Conservation (phyloP, 352 stramenopile genomes). For the Globisporangium splendens region DNA sequence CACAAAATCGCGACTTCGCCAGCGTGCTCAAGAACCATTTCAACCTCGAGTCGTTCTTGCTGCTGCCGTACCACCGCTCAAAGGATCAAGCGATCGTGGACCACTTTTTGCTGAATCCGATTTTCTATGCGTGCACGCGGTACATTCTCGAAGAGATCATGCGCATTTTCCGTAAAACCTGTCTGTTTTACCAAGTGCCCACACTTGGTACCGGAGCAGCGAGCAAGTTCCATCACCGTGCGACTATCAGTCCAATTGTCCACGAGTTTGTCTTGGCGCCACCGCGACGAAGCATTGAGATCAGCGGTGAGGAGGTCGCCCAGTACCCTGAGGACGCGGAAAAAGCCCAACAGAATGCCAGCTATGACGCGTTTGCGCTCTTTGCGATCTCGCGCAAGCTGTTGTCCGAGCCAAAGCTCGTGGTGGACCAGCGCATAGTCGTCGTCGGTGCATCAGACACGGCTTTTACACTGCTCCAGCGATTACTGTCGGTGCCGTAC, state of each 20-base stretch:
- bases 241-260: constrained; percentile 31
- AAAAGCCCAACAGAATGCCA: constrained; percentile 11
- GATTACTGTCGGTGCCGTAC: constrained; percentile 77
- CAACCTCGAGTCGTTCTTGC: constrained; percentile 58
- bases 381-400: constrained; percentile 84
- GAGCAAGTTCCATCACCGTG: neutral
- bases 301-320: constrained; percentile 40
- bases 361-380: constrained; percentile 54
- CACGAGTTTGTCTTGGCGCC: constrained; percentile 63
- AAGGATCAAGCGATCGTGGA: constrained; percentile 66
- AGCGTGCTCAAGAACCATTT: constrained; percentile 58
- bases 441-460: constrained; percentile 82
- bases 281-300: constrained; percentile 41
- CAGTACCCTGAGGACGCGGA: constrained; percentile 46
- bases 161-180: constrained; percentile 67
- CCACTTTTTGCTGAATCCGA: constrained; percentile 69
- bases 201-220: constrained; percentile 13
- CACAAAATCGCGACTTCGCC: constrained; percentile 42
- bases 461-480: constrained; percentile 73
- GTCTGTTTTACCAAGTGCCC: constrained; percentile 47
- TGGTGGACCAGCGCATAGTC: constrained; percentile 82
- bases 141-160: constrained; percentile 82
- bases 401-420: constrained; percentile 83
- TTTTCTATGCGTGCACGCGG: constrained; percentile 54
- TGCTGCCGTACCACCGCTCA: constrained; percentile 60